Base-by-base conservation (phyloP, 2,329 filamentous ascomycete species). In the Penicillium sp. region DNA sequence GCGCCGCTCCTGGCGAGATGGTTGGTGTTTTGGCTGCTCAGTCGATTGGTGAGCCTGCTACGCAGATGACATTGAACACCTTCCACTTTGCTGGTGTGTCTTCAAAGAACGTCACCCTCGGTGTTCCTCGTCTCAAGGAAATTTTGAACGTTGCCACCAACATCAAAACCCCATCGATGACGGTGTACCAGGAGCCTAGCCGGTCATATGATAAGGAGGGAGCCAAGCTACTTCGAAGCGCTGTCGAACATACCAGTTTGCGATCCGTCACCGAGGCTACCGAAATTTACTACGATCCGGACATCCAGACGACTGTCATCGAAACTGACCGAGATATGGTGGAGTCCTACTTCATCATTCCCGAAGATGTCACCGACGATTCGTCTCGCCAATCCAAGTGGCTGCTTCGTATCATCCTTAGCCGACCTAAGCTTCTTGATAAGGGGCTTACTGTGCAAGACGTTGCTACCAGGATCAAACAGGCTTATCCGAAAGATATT, bases 1-100 rank as follows among this genome's bases (percentile, higher is more conserved):
- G 91, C 70, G 93, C 97, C 64, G 92, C 89, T 70, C 94, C 95
- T 52, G 95, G 96, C 75, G 96, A 99, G 77, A 99, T 99, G 95
- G 95, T 99, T 60, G 95, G 95, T 81, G 95, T 99, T 23, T 83
- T 99, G 72, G 95, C 95, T 66, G 95, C 96, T 7, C 95, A 99
- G 81, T 99, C 95, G 35, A 99, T 99, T 75, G 95, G 95, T 82
- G 95, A 99, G 79, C 95, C 95, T 46, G 96, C 95, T 21, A 99
- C 95, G 1, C 95, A 99, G 84, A 99, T 99, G 95, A 99, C 95
- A 1, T 83, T 99, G 64, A 99, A 99, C 82, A 99, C 95, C n/a
- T 99, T 99, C 90, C 95, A 99, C 85, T 99, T 99, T 78, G 93
- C 95, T 78, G 95, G 95, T 97, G 93, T 99, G 64, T 97, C 96